phyloP scores from a whole-genome alignment of 805 yeast species.

The Spathaspora hagerdaliae region DNA sequence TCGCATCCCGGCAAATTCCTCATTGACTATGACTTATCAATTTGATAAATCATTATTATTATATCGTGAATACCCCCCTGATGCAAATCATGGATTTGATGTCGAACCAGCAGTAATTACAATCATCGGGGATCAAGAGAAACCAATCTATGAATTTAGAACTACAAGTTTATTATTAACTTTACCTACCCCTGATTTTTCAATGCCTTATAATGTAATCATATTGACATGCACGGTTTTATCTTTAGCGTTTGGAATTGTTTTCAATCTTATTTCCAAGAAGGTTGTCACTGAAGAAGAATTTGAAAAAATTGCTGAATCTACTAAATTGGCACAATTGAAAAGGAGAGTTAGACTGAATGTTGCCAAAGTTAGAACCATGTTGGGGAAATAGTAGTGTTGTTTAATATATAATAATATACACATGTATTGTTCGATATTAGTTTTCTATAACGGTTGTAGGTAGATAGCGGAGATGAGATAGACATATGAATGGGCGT shows the following conservation, averaged over 20 bases:
- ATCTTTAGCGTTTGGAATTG: conserved; percentile 86
- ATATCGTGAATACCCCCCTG: conserved; percentile 96
- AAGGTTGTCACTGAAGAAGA: conserved; percentile 74
- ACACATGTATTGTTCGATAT: too few relatives aligned
- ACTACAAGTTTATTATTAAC: conserved; percentile 85
- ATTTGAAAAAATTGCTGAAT: conserved; percentile 16
- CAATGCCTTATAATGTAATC: conserved; percentile 98
- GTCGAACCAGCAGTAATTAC: conserved; percentile 85
- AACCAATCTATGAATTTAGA: conserved; percentile 49
- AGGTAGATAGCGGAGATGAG: too few relatives aligned
- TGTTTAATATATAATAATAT: too few relatives aligned
- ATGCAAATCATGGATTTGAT: conserved; percentile 96
- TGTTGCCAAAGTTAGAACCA: conserved; percentile 1
- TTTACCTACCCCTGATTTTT: conserved; percentile 94
- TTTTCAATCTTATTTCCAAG: conserved; percentile 75
- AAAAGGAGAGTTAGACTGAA: conserved; percentile 7
- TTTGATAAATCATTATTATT: conserved; percentile 85
- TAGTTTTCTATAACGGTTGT: too few relatives aligned
- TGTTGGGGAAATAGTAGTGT: background rate
- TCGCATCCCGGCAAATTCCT: conserved; percentile 58
- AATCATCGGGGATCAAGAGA: conserved; percentile 26
- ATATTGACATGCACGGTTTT: conserved; percentile 89
- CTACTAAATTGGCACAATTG: conserved; percentile 12
- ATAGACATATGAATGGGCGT: too few relatives aligned
- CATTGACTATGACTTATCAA: conserved; percentile 61